A percentile compares a stretch with the other conserved stretches of the same genome.
phyloP scores from a whole-genome alignment of 345 rosid genomes.

The Iberis pinnata region DNA sequence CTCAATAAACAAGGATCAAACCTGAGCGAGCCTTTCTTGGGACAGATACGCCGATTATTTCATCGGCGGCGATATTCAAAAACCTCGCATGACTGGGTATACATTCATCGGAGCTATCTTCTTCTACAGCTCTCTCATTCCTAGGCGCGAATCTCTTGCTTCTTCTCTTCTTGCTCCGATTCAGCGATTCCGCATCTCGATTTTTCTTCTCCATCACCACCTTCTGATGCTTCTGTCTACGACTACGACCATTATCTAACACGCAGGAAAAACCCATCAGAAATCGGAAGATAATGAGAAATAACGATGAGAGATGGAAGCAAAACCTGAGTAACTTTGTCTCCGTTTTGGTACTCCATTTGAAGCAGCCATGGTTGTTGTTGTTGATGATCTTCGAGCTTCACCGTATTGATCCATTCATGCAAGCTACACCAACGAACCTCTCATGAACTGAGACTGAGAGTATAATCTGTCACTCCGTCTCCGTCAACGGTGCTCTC shows the following conservation, averaged over 20 bases:
- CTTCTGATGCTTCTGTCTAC: constrained; percentile 30
- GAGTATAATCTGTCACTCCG: no score
- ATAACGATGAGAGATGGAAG: neutral
- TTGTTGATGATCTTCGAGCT: constrained; percentile 35
- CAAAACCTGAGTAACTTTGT: constrained; percentile 29
- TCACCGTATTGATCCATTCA: constrained; percentile 46
- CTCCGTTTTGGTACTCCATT: constrained; percentile 43
- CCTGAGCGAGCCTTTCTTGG: constrained; percentile 72
- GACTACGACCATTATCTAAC: constrained; percentile 32
- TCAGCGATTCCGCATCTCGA: constrained; percentile 29
- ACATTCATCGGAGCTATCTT: constrained; percentile 40
- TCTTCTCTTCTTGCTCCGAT: constrained; percentile 40
- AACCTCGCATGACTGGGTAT: constrained; percentile 18
- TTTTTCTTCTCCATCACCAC: constrained; percentile 25
- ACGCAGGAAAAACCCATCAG: constrained; percentile 6
- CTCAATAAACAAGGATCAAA: neutral
- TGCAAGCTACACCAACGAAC: constrained; percentile 10
- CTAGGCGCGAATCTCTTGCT: constrained; percentile 29
- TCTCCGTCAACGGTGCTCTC: constrained; percentile 1
- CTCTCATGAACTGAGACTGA: constrained; percentile 15
- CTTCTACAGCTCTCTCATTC: constrained; percentile 30
- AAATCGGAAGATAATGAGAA: neutral
- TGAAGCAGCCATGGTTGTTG: constrained; percentile 31
- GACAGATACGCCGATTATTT: constrained; percentile 45
- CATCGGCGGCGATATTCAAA: constrained; percentile 34